Evolutionary conservation across 768 basidiomycete species (phyloP), one percentile per base, ranked within the genome.

Genomic region (Trametes coccinea): DNA sequence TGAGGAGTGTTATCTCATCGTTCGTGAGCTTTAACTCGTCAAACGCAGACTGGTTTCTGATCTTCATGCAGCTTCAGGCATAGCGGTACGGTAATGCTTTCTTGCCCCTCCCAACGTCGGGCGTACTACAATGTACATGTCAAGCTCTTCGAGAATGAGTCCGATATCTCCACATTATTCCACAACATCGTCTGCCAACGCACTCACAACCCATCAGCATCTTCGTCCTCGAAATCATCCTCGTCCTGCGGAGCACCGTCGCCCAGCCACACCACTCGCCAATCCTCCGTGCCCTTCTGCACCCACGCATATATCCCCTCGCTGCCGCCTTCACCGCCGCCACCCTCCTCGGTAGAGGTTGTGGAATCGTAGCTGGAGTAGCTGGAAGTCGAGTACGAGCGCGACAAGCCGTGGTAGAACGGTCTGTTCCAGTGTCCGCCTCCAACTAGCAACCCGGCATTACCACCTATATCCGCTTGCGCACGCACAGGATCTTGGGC

Each of bases 251-350:
- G 40, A 70, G 73, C 66, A 75, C 76, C 22, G 22, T 89, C 89
- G 0, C 92, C 92, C 9, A 92, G 74, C 92, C 92, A 94, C 69
- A 93, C 86, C 11, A 93, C 82, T 22, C 92, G 78, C 82, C 86
- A 94, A 68, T 94, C 92, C 56, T 85, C 83, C 3, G 78, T 63
- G 14, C 87, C 91, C 68, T 87, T 91, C 66, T 84, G 75, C 73
- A 85, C 80, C 91, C 92, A 93, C 0, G 83, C 91, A 70, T 93
- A 94, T 5, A 89, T 73, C 5, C 92, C 92, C 59, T 87, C 79
- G 59, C 86, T 84, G 22, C 73, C 74, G 79, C 70, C 85, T 69
- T 66, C 75, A 71, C 41, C 50, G 30, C 74, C 76, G 1, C 73
- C 59, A 7, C 84, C 67, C 49, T 84, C 87, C 27, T 83, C 79